Conservation (phyloP, 352 stramenopile species). For the Poterioochromonas sp. region DNA sequence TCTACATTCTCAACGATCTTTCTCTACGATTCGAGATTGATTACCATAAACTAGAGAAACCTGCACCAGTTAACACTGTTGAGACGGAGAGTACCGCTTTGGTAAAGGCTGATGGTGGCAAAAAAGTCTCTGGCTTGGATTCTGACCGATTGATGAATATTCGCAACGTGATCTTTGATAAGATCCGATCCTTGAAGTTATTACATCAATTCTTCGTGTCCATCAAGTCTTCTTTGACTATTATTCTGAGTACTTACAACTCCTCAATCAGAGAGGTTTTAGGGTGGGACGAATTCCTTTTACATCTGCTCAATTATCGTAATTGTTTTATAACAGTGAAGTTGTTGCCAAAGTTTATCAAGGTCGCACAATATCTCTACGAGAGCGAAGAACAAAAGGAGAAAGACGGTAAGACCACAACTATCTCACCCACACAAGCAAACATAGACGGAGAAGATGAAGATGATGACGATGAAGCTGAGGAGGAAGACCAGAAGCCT, state of each 20-base stretch:
- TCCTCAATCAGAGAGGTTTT: neutral
- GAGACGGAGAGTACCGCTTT: no score
- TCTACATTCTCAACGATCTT: slow-evolving; percentile 35
- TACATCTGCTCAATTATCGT: slow-evolving; percentile 33
- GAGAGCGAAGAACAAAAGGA: neutral
- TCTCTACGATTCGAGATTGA: slow-evolving; percentile 29
- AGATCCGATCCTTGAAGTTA: neutral
- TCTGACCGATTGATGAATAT: neutral
- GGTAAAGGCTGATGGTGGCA: neutral
- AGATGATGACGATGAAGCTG: neutral
- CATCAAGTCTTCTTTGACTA: slow-evolving; percentile 6
- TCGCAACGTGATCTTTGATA: slow-evolving; percentile 28
- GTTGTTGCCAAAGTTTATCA: slow-evolving; percentile 24
- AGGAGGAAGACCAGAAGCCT: neutral
- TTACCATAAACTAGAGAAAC: neutral
- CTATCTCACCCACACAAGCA: no score
- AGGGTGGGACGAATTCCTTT: slow-evolving; percentile 34
- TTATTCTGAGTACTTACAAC: slow-evolving; percentile 33
- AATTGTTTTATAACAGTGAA: slow-evolving; percentile 35
- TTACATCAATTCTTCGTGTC: slow-evolving; percentile 26
- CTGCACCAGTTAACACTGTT: no score
- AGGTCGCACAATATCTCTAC: neutral
- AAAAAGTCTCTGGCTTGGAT: neutral
- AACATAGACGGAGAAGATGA: slow-evolving; percentile 16
- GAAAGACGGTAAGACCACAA: neutral